phyloP scores from a whole-genome alignment of 352 stramenopile genomes.

The Phytophthora crassamura region DNA sequence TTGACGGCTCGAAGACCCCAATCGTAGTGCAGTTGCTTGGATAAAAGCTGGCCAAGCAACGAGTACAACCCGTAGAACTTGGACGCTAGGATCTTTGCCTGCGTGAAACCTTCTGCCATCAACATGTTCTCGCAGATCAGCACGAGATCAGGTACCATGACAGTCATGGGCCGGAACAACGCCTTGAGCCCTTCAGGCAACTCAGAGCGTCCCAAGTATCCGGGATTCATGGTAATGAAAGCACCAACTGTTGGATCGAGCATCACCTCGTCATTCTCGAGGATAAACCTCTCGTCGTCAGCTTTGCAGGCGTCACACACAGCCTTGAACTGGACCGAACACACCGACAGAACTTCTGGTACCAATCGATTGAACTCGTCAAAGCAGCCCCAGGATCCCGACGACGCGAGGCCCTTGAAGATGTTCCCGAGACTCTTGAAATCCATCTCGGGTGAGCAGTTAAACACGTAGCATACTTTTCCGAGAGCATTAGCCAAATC shows the following conservation, averaged over 20 bases:
- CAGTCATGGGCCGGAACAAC: slow-evolving; percentile 96
- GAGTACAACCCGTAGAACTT: slow-evolving; percentile 98
- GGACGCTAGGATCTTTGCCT: slow-evolving; percentile 94
- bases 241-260: slow-evolving; percentile 93
- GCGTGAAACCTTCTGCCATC: slow-evolving; percentile 96
- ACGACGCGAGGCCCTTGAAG: slow-evolving; percentile 96
- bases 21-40: slow-evolving; percentile 97
- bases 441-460: slow-evolving; percentile 97
- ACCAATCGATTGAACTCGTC: slow-evolving; percentile 97
- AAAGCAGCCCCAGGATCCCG: slow-evolving; percentile 96
- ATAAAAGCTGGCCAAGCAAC: slow-evolving; percentile 92
- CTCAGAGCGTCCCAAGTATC: slow-evolving; percentile 95
- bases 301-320: slow-evolving; percentile 96
- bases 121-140: slow-evolving; percentile 98
- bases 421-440: slow-evolving; percentile 97
- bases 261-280: slow-evolving; percentile 94
- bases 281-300: slow-evolving; percentile 93
- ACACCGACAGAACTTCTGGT: slow-evolving; percentile 94
- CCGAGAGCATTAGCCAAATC: slow-evolving; percentile 94
- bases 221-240: slow-evolving; percentile 98
- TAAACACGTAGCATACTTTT: slow-evolving; percentile 97
- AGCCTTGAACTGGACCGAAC: slow-evolving; percentile 96
- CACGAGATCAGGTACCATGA: slow-evolving; percentile 96
- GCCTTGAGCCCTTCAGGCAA: slow-evolving; percentile 95
- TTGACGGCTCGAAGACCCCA: slow-evolving; percentile 95